Evolutionary conservation across 1,284 basidiomycete species (phyloP).

Genomic region (Cerrena zonata): DNA sequence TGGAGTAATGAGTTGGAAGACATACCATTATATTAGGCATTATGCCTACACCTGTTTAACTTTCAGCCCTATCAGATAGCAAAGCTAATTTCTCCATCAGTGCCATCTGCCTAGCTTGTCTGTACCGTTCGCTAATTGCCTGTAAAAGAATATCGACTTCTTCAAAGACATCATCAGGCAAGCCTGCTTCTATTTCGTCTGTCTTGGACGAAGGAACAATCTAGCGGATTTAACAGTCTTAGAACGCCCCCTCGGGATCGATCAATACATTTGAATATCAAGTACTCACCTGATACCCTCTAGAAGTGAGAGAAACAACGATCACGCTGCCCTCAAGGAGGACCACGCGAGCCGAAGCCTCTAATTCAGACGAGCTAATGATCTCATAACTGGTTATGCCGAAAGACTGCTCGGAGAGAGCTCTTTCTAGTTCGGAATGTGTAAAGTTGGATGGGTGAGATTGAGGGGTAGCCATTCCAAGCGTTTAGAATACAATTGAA

Average conservation of each 20-base stretch:
- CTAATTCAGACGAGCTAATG: slow-evolving; percentile 30
- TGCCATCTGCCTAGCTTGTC: slow-evolving; percentile 38
- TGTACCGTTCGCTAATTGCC: slow-evolving; percentile 47
- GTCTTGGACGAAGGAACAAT: too few species aligned
- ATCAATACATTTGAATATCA: too few species aligned
- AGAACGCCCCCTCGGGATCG: too few species aligned
- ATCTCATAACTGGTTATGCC: slow-evolving; percentile 47
- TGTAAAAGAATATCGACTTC: slow-evolving; percentile 52
- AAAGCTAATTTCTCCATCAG: slow-evolving; percentile 45
- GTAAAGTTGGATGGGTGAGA: slow-evolving; percentile 33
- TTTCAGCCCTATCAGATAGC: slow-evolving; percentile 27
- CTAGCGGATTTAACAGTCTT: too few species aligned
- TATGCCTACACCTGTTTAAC: slow-evolving; percentile 2
- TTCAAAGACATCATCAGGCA: slow-evolving; percentile 40
- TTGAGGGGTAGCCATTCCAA: neutral
- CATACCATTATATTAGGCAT: neutral
- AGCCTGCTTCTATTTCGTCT: slow-evolving; percentile 14
- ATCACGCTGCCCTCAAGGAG: slow-evolving; percentile 50
- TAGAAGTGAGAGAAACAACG: slow-evolving; percentile 41
- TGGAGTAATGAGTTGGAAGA: too few species aligned
- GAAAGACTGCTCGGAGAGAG: slow-evolving; percentile 54
- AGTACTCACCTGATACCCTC: slow-evolving; percentile 47
- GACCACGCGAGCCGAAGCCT: slow-evolving; percentile 48
- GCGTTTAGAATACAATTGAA: neutral
- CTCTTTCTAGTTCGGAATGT: slow-evolving; percentile 45